Evolutionary conservation across 1,284 basidiomycete species (phyloP), one percentile per base, ranked within the genome.

Genomic region (Ceratobasidium sp.): DNA sequence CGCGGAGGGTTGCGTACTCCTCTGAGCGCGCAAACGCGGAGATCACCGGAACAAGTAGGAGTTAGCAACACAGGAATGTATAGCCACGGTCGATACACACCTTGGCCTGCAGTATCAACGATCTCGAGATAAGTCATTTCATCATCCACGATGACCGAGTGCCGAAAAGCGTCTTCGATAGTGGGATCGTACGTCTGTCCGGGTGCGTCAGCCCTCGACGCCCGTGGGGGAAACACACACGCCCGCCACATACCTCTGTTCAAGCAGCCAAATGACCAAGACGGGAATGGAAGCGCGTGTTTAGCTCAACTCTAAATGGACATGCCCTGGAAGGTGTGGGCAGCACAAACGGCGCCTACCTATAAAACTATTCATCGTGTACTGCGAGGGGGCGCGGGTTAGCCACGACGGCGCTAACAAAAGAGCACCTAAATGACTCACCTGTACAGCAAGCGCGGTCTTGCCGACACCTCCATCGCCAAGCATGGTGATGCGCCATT

Each of bases 381-480:
- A 97, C 95, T 96, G 79, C 44, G 36, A 33, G 60, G 44, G 36
- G 62, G 15, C 53, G 11, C 11, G 36, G n/a, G 36, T 41, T 41
- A 41, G 36, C 36, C 36, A 41, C 36, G 36, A 41, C 4, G 6
- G 11, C 53, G 64, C 74, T 78, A 62, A 80, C 63, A 78, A 31
- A 79, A 62, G 14, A 76, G 73, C 74, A 57, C 64, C 59, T 54
- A 54, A 64, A 48, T 22, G 27, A 81, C 91, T 77, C 79, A 94
- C 95, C 87, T 97, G 95, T 64, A 98, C 96, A 78, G 96, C 97
- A 81, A 99, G 84, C 27, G 97, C 97, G 74, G 97, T 98, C 88
- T 98, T 99, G 78, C 97, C 97, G 45, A 98, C 97, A 85, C 97
- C 97, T 84, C 97, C 97, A 85, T 99, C 97, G 78, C 96, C 96